A percentile compares a stretch with the other conserved stretches of the same genome.
phyloP scores from a whole-genome alignment of 768 basidiomycete genomes.

The Nidularia pulvinata region DNA sequence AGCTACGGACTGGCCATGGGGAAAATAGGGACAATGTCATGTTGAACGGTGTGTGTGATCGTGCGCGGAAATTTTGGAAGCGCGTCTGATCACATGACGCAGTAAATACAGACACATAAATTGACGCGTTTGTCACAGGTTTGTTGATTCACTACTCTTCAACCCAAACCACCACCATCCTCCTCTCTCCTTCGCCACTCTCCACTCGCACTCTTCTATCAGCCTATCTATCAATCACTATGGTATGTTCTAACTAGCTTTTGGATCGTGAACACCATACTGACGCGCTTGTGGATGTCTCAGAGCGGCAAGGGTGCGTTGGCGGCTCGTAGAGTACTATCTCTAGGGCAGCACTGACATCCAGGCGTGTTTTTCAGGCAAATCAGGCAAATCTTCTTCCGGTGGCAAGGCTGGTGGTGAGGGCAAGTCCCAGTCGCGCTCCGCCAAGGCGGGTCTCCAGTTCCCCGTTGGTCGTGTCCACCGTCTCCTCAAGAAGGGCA shows the following conservation, averaged over 20 bases:
- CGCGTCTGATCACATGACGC: constrained; percentile 24
- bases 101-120: constrained; percentile 33
- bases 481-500: constrained; percentile 84
- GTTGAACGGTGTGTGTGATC: background rate
- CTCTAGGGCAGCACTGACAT: background rate
- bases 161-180: constrained; percentile 33
- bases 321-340: background rate
- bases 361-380: constrained; percentile 23
- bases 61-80: constrained; percentile 3
- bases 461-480: constrained; percentile 95
- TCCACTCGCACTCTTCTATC: background rate
- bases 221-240: constrained; percentile 5
- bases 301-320: constrained; percentile 37
- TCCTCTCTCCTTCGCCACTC: background rate
- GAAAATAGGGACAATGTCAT: constrained; percentile 12
- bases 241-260: constrained; percentile 7
- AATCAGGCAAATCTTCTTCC: constrained; percentile 60
- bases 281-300: background rate
- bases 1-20: constrained; percentile 9
- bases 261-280: background rate
- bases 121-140: constrained; percentile 31
- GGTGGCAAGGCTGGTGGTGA: constrained; percentile 64
- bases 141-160: constrained; percentile 31
- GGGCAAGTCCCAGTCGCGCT: constrained; percentile 65
- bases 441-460: constrained; percentile 76